Conservation (phyloP, 352 stramenopile species). For the Pseudoperonospora humuli region DNA sequence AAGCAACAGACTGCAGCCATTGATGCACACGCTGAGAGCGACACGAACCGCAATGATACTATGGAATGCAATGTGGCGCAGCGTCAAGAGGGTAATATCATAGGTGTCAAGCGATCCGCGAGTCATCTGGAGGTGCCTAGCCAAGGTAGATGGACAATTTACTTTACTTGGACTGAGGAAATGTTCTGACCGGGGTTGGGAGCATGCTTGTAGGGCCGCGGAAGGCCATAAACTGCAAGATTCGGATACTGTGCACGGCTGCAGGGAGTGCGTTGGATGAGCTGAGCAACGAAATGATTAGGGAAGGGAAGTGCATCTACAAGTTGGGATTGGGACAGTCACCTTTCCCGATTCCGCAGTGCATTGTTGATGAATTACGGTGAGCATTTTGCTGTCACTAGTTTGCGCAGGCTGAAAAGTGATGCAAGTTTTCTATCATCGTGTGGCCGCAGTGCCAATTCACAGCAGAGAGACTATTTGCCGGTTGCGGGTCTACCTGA, state of each 20-base stretch:
- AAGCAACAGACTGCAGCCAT: constrained; percentile 5
- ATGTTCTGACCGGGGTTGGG: background rate
- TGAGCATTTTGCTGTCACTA: constrained; percentile 17
- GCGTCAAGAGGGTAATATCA: background rate
- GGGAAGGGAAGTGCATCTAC: constrained; percentile 73
- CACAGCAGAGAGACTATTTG: constrained; percentile 78
- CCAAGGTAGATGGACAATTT: constrained; percentile 19
- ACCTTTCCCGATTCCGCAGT: constrained; percentile 81
- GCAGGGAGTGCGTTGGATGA: constrained; percentile 75
- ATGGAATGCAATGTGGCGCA: background rate
- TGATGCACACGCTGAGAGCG: constrained; percentile 12
- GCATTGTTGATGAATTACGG: constrained; percentile 82
- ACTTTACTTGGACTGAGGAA: background rate
- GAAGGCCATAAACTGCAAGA: constrained; percentile 84
- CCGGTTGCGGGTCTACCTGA: constrained; percentile 66
- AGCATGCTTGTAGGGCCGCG: constrained; percentile 36
- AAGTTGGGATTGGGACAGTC: constrained; percentile 81
- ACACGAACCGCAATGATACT: constrained; percentile 14
- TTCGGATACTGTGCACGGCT: constrained; percentile 76
- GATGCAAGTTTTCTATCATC: background rate
- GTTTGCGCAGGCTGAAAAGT: background rate
- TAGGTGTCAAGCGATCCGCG: constrained; percentile 40
- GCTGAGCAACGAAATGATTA: constrained; percentile 81
- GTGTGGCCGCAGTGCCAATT: constrained; percentile 42
- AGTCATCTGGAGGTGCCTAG: constrained; percentile 27